Evolutionary conservation across 1,284 basidiomycete species (phyloP), one percentile per base, ranked within the genome.

Genomic region (Puccinia hordei): DNA sequence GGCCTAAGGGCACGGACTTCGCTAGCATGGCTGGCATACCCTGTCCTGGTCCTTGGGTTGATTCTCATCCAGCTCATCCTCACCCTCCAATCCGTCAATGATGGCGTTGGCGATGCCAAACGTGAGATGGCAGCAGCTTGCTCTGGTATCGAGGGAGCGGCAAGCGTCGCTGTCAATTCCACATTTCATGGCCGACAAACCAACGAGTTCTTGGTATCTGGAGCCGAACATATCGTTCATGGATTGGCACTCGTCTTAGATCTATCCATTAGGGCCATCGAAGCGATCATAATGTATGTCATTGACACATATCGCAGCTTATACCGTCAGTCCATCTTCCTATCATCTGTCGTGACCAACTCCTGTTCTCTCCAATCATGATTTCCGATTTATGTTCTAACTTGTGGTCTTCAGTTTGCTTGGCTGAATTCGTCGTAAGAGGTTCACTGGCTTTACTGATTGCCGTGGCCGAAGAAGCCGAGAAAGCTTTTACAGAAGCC

Each of bases 301-400:
- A 83, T 84, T 76, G 82, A 85, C 51, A 83, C 83, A 55, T 85
- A 85, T 79, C 81, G 83, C 24, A 83, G 82, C 13, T 73, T 85
- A 27, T 83, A 84, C 44, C 77, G 83, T 57, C 83, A 84, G 81
- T 83, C 57, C 57, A 59, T 17, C 10, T 59, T 30, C 57, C 1
- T 83, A 24, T n/a, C n/a, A n/a, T 46, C 1, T 27, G 55, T 53
- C 22, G 27, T 35, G n/a, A 49, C 27, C 3, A n/a, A 51, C 46
- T 53, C 49, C 33, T 38, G n/a, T 61, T 35, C 24, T 17, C 22
- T 55, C 17, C 22, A 44, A 35, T 19, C 69, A 30, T 19, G 15
- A 30, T 19, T 4, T 68, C 35, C 15, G 33, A 33, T 46, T 27
- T 46, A 30, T 19, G 24, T 65, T 13, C 24, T 49, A 17, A 30